Percentiles rank a stretch among this genome's conserved stretches.
Evolutionary conservation across 2,329 filamentous ascomycete species (phyloP).

Genomic region (Rhinocladiella mackenziei): DNA sequence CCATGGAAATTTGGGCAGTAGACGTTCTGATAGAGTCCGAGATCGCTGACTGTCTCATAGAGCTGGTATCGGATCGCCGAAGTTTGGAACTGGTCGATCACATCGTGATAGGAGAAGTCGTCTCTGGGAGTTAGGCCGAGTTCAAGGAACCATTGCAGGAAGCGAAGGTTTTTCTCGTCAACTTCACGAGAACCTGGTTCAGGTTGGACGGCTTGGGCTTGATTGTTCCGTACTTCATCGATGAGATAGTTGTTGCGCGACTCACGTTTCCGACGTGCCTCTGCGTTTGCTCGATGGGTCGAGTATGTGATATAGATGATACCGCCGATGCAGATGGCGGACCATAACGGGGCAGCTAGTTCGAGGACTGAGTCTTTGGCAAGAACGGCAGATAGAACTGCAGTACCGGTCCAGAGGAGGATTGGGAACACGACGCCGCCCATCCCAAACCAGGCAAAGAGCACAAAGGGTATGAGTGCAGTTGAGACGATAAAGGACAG

Average conservation of each 20-base stretch:
- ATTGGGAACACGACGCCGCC: constrained; percentile 21
- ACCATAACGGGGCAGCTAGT: constrained; percentile 6
- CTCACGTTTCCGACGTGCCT: constrained; percentile 9
- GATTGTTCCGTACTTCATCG: constrained; percentile 16
- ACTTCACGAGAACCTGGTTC: constrained; percentile 17
- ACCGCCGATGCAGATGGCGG: constrained; percentile 12
- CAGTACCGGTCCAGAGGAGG: constrained; percentile 16
- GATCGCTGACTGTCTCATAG: constrained; percentile 9
- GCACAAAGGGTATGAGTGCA: constrained; percentile 17
- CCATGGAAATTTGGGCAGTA: constrained; percentile 15
- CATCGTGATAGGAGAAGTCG: constrained; percentile 14
- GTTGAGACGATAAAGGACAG: constrained; percentile 11
- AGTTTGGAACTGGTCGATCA: constrained; percentile 19
- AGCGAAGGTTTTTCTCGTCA: constrained; percentile 13
- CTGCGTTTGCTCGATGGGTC: constrained; percentile 4
- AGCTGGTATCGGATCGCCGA: constrained; percentile 14
- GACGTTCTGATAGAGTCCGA: constrained; percentile 12
- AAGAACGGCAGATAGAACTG: constrained; percentile 12
- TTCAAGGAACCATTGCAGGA: constrained; percentile 18
- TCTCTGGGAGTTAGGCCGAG: constrained; percentile 10
- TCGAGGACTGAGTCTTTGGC: constrained; percentile 12
- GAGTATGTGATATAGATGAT: constrained; percentile 12
- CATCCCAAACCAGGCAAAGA: constrained; percentile 24
- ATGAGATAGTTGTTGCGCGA: constrained; percentile 19
- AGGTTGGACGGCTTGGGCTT: constrained; percentile 7